These are phyloP conservation scores for Orbilia javanica DNA, from an alignment of 2,329 filamentous ascomycete species.

Conservation along the genomic window DNA sequence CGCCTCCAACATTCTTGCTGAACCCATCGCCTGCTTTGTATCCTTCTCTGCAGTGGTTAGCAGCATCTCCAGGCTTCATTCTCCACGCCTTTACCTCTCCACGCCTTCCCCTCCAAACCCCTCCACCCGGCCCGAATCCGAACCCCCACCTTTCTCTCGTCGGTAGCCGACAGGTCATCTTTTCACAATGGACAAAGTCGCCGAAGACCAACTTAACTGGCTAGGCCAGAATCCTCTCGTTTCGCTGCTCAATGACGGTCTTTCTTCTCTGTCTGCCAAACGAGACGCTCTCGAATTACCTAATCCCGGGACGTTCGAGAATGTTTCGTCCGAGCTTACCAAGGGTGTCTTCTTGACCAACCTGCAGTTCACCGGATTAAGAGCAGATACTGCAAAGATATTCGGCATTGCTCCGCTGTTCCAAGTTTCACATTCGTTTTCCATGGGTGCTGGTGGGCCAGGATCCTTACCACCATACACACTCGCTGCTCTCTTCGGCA, in stretches of 20 bases:
- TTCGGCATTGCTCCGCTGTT: conserved; percentile 95
- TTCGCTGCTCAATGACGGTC: conserved; percentile 78
- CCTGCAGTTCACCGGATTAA: conserved; percentile 94
- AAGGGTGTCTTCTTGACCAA: conserved; percentile 97
- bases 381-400: conserved; percentile 95
- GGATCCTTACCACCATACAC: conserved; percentile 85
- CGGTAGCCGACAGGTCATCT: conserved; percentile 61
- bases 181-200: conserved; percentile 59
- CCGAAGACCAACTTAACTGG: conserved; percentile 71
- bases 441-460: conserved; percentile 83
- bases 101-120: conserved; percentile 61
- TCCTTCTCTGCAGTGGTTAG: background rate
- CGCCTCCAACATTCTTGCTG: background rate
- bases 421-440: conserved; percentile 96
- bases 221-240: conserved; percentile 80
- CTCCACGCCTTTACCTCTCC: conserved; percentile 59
- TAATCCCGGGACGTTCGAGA: conserved; percentile 93
- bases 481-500: conserved; percentile 93
- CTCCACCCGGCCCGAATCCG: conserved; percentile 62
- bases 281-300: conserved; percentile 87
- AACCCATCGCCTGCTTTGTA: conserved; percentile 6
- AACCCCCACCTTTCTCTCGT: conserved; percentile 54
- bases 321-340: conserved; percentile 89
- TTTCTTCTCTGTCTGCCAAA: conserved; percentile 84
- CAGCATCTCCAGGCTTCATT: conserved; percentile 39